A percentile compares a stretch with the other conserved stretches of the same genome.
These are phyloP conservation scores for Amanita muscaria DNA, from an alignment of 768 basidiomycete genomes.

Conservation along the genomic window DNA sequence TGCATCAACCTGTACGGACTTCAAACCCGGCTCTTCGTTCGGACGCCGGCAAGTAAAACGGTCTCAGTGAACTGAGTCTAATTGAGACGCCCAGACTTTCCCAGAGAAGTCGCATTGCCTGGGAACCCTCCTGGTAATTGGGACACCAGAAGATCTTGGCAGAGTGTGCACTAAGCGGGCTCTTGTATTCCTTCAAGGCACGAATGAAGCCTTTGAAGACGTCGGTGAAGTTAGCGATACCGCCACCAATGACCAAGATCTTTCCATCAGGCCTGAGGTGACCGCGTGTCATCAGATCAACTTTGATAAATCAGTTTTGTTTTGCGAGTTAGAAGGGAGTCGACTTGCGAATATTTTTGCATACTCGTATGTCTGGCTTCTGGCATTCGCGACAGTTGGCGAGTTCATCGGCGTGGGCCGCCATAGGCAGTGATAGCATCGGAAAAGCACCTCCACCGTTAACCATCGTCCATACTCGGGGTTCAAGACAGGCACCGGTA, in stretches of 20 bases:
- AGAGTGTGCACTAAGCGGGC: constrained; percentile 68
- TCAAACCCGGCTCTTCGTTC: constrained; percentile 18
- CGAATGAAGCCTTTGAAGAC: constrained; percentile 99
- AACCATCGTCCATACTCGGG: constrained; percentile 98
- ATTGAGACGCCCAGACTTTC: constrained; percentile 97
- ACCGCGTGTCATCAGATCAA: constrained; percentile 94
- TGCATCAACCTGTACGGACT: constrained; percentile 29
- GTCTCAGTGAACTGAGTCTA: constrained; percentile 97
- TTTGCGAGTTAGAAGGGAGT: background rate
- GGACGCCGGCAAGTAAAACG: constrained; percentile 93
- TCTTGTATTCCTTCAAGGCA: constrained; percentile 89
- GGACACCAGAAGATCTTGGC: constrained; percentile 98
- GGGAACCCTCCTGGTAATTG: constrained; percentile 96
- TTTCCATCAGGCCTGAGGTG: constrained; percentile 80
- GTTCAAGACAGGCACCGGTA: constrained; percentile 96
- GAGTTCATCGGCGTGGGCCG: constrained; percentile 91
- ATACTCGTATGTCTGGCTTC: constrained; percentile 98
- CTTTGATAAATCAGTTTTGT: constrained; percentile 21
- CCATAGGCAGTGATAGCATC: constrained; percentile 88
- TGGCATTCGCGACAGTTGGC: constrained; percentile 99
- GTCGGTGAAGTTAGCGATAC: constrained; percentile 99
- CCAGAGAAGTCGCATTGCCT: constrained; percentile 95
- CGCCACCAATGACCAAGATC: constrained; percentile 98
- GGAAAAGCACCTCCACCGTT: constrained; percentile 86
- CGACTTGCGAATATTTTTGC: constrained; percentile 86